Conservation (phyloP, 495 filamentous ascomycete genomes). For the Trypethelium eluteriae region DNA sequence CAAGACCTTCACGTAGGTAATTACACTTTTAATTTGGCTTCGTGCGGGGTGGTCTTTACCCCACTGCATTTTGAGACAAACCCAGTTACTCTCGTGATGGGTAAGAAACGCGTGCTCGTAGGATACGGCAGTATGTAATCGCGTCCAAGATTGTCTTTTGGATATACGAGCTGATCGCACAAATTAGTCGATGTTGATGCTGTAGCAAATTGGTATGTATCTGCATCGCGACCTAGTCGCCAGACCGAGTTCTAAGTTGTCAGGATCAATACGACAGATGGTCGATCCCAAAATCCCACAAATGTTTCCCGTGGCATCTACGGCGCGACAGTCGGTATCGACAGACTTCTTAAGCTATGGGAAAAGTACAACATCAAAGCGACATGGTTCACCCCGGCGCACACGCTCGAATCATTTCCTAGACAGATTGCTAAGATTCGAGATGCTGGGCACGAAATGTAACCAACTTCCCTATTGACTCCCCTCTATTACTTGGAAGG, state of each 20-base stretch:
- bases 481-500: neutral
- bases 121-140: conserved; percentile 28
- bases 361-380: conserved; percentile 37
- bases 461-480: neutral
- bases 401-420: conserved; percentile 38
- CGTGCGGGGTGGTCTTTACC: neutral
- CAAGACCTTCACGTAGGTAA: neutral
- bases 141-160: neutral
- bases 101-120: conserved; percentile 30
- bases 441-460: conserved; percentile 37
- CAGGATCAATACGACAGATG: conserved; percentile 33
- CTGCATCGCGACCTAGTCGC: conserved; percentile 18
- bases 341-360: conserved; percentile 37
- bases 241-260: neutral
- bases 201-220: conserved; percentile 38
- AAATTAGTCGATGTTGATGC: conserved; percentile 46
- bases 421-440: conserved; percentile 33
- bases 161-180: conserved; percentile 39
- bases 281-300: conserved; percentile 28
- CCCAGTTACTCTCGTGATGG: conserved; percentile 14
- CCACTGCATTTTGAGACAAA: neutral
- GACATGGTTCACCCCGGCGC: conserved; percentile 40
- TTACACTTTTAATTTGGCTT: neutral
- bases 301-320: conserved; percentile 37
- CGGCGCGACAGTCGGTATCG: conserved; percentile 38